Percentiles rank a stretch among this genome's conserved stretches.
Evolutionary conservation across 139 green algal species (phyloP).

Genomic region (Chlorella sp.): DNA sequence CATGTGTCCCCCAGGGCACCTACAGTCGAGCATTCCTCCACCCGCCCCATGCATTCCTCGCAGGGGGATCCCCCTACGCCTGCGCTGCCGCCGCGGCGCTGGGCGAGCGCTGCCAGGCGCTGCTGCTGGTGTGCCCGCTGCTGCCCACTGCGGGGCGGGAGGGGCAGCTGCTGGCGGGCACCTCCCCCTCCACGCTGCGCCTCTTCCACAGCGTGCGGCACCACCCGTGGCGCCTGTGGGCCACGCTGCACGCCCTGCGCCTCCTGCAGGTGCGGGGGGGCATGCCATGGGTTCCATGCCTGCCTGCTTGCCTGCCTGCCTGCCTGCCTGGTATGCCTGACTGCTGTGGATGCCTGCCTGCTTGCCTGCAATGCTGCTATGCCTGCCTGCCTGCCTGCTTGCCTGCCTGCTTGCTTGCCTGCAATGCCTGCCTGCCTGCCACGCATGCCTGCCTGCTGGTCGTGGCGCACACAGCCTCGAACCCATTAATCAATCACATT

Average conservation of each 20-base stretch:
- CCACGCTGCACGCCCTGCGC: slow-evolving; percentile 20
- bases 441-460: no score
- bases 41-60: no score
- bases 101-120: background rate
- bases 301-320: background rate
- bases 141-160: slow-evolving; percentile 3
- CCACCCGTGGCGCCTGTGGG: slow-evolving; percentile 17
- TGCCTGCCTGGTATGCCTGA: background rate
- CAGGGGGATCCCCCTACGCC: slow-evolving; percentile 32
- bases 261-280: background rate
- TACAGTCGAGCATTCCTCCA: no score
- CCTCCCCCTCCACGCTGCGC: background rate
- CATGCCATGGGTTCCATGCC: background rate
- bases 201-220: background rate
- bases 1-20: no score
- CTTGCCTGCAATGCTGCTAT: background rate
- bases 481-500: no score
- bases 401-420: background rate
- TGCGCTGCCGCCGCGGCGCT: slow-evolving; percentile 18
- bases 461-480: no score
- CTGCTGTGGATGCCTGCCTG: background rate
- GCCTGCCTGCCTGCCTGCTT: background rate
- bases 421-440: no score
- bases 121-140: slow-evolving; percentile 37
- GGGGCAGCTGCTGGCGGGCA: background rate